Conservation (phyloP, 129 eudicot species). For the Flaveria sonorensis region DNA sequence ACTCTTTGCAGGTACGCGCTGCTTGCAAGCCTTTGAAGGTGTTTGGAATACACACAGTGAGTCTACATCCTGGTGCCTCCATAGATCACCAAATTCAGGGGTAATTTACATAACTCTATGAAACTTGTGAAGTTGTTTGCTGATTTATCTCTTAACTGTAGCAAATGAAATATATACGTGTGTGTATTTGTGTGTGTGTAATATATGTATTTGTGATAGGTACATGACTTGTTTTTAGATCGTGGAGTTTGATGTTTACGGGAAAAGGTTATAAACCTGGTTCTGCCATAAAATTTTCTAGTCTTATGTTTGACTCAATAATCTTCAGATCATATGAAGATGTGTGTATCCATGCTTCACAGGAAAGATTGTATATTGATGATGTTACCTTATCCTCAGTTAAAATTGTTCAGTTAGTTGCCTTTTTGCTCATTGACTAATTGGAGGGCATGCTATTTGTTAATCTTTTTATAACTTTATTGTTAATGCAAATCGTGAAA, state of each 20-base stretch:
- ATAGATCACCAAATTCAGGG: slow-evolving; percentile 83
- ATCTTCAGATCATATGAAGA: neutral
- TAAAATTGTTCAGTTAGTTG: neutral
- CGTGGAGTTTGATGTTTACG: neutral
- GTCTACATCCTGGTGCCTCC: slow-evolving; percentile 84
- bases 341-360: neutral
- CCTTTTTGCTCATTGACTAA: neutral
- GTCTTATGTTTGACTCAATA: slow-evolving; percentile 4
- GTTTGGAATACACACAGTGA: slow-evolving; percentile 81
- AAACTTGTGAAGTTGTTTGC: neutral
- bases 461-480: neutral
- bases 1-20: slow-evolving; percentile 65
- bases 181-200: neutral
- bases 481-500: neutral
- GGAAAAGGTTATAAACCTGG: neutral
- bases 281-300: neutral
- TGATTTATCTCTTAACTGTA: neutral
- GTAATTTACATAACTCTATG: slow-evolving; percentile 37
- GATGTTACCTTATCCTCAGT: neutral
- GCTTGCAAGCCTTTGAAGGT: slow-evolving; percentile 81
- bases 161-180: neutral
- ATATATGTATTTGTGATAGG: too few relatives aligned
- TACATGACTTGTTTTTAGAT: neutral
- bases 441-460: neutral
- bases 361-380: neutral